Evolutionary conservation across 2,329 filamentous ascomycete species (phyloP), one percentile per base, ranked within the genome.

Genomic region (Thermomyces lanuginosus): DNA sequence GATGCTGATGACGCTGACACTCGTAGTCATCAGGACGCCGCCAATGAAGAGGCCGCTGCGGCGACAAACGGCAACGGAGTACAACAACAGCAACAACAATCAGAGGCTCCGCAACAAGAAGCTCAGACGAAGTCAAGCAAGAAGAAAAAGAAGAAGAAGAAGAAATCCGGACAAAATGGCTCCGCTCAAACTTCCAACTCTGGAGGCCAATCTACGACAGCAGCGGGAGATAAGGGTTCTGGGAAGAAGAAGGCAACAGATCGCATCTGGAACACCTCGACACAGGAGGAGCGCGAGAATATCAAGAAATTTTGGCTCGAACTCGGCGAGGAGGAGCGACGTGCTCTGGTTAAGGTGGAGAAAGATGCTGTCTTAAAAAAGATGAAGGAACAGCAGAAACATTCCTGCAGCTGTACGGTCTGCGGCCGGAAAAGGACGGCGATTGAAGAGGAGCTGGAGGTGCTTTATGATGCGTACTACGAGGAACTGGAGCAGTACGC

Each of bases 311-410:
- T 95, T 56, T 98, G 89, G 89, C 68, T 98, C 28, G 83, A 83
- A 9, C 58, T 98, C 22, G 82, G 81, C 39, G 89, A 98, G 52
- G 81, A 92, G 19, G 84, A 95, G 51, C 79, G 89, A 42, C 89
- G 92, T 50, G 89, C 81, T 9, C 63, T 98, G 24, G 83, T 98
- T 46, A 93, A 93, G 56, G 86, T 98, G 16, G 89, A 98, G 56
- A 98, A 98, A 58, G 86, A 98, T 55, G 86, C 89, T 5, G 89
- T 98, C 1, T 60, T 98, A 30, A 83, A 81, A 48, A 98, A 98
- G 63, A 98, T 98, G 89, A 98, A 98, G 64, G 89, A 98, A 55
- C 89, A 98, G 55, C 89, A 98, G 54, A 95, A 95, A 56, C 84
- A 95, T 52, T 95, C 86, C 2, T 98, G 89, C 62, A 93, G 84